phyloP scores from a whole-genome alignment of 1,139 yeast genomes.

The Eremothecium gossypii region DNA sequence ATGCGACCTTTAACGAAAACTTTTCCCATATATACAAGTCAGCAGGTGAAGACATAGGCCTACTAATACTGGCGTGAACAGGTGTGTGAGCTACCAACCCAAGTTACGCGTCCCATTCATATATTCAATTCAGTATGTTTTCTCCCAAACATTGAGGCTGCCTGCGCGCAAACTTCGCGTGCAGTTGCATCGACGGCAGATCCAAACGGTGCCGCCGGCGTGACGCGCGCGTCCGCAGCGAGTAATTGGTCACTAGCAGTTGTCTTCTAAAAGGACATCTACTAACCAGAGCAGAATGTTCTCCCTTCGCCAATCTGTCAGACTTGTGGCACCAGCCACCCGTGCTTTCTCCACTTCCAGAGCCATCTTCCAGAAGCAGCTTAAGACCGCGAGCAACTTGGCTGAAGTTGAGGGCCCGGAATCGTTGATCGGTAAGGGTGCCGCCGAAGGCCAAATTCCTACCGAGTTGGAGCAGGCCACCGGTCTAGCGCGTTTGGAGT shows the following conservation, averaged over 20 bases:
- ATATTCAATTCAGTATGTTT: too few species aligned
- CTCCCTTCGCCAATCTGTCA: conserved; percentile 22
- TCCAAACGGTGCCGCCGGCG: too few species aligned
- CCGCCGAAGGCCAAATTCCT: conserved; percentile 74
- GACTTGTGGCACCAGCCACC: conserved; percentile 23
- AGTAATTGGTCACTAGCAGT: too few species aligned
- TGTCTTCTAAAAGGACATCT: too few species aligned
- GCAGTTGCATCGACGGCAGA: too few species aligned
- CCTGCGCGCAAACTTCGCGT: too few species aligned
- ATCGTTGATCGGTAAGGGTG: conserved; percentile 86
- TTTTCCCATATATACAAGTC: conserved; percentile 5
- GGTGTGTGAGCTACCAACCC: too few species aligned
- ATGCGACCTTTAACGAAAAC: conserved; percentile 4
- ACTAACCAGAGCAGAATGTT: conserved; percentile 11
- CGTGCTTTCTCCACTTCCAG: conserved; percentile 24
- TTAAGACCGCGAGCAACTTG: conserved; percentile 58
- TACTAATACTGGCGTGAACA: too few species aligned
- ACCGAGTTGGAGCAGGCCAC: conserved; percentile 94
- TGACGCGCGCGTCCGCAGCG: too few species aligned
- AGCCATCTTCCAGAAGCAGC: conserved; percentile 26
- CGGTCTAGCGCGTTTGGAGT: conserved; percentile 95
- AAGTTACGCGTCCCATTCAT: too few species aligned
- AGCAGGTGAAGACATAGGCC: neutral
- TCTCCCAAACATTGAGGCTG: too few species aligned
- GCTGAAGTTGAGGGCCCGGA: conserved; percentile 75